Evolutionary conservation across 2,329 filamentous ascomycete species (phyloP), one percentile per base, ranked within the genome.

Genomic region (Phialocephala subalpina): DNA sequence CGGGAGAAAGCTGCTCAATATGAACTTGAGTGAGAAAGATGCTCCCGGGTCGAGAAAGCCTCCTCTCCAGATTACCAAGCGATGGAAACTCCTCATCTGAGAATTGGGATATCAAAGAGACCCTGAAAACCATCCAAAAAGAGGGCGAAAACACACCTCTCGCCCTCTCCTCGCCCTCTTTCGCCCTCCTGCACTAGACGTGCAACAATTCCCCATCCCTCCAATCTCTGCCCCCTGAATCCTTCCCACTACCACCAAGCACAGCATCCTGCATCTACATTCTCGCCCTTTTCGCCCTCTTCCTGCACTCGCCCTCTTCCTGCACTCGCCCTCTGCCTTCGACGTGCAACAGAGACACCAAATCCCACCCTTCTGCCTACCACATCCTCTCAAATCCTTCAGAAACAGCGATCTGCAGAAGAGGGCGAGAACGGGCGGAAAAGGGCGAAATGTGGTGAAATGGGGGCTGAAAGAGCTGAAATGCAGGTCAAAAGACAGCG

Each of bases 131-230:
- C 4, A 14, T n/a, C 38, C 4, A 7, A 12, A 22, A 27, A 49
- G 20, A 49, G 45, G 45, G 45, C 45, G 45, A 49, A 12, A 12
- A 49, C 11, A 9, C 22, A 20, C 25, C 45, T 49, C 9, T 49
- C 45, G 45, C 45, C 45, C 45, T 49, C 45, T 49, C 45, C 18
- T 53, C 49, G 49, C 49, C 49, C 49, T 53, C 49, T 22, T 53
- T 53, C 49, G 49, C 49, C 49, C 49, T 53, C 49, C 49, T 53
- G 49, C 49, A n/a, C 3, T 22, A 22, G 49, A 53, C 49, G 22
- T 53, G 49, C 49, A 53, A 53, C 49, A 53, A 29, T 11, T 4
- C 49, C 25, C 49, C 18, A 14, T 53, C 9, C 27, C 18, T 16
- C 27, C 18, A 22, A 49, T n/a, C 45, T 49, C 11, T 49, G 38